Evolutionary conservation across 441 rosid genomes (phyloP).

Genomic region (Brassica balearica): DNA sequence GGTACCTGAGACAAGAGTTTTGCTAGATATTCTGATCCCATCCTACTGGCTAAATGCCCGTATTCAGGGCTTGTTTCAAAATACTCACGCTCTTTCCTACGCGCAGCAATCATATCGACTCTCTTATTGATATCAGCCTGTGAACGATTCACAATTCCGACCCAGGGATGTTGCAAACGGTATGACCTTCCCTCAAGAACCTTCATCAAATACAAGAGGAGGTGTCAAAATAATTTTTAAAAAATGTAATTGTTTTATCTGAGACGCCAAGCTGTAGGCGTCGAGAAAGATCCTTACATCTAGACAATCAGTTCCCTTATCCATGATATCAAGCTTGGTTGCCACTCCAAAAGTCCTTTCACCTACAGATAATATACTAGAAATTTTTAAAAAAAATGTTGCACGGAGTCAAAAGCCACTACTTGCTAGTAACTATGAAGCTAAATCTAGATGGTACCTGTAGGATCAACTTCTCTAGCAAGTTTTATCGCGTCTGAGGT

Average conservation of each 20-base stretch:
- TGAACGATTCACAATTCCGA: constrained; percentile 98
- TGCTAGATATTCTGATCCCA: constrained; percentile 99
- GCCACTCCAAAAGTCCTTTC: constrained; percentile 98
- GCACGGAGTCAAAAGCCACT: not conserved
- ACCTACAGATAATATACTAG: constrained; percentile 55
- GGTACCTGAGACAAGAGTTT: constrained; percentile 90
- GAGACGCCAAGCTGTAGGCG: constrained; percentile 31
- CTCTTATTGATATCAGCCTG: constrained; percentile 99
- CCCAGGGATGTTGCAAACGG: constrained; percentile 99
- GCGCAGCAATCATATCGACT: constrained; percentile 92
- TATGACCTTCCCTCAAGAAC: constrained; percentile 97
- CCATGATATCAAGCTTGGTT: constrained; percentile 99
- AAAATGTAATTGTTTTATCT: constrained; percentile 32
- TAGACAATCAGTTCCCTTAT: constrained; percentile 94
- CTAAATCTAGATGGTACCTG: constrained; percentile 57
- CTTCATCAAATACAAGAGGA: constrained; percentile 49
- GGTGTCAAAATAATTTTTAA: constrained; percentile 34
- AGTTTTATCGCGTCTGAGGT: constrained; percentile 99
- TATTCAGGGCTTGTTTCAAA: constrained; percentile 98
- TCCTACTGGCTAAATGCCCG: constrained; percentile 90
- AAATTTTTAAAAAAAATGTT: not conserved
- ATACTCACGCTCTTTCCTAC: constrained; percentile 91
- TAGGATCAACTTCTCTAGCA: constrained; percentile 98
- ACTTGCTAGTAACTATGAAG: constrained; percentile 20
- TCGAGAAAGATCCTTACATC: constrained; percentile 60